phyloP scores from a whole-genome alignment of 2,329 filamentous ascomycete species.

The Sarocladium oryzae region DNA sequence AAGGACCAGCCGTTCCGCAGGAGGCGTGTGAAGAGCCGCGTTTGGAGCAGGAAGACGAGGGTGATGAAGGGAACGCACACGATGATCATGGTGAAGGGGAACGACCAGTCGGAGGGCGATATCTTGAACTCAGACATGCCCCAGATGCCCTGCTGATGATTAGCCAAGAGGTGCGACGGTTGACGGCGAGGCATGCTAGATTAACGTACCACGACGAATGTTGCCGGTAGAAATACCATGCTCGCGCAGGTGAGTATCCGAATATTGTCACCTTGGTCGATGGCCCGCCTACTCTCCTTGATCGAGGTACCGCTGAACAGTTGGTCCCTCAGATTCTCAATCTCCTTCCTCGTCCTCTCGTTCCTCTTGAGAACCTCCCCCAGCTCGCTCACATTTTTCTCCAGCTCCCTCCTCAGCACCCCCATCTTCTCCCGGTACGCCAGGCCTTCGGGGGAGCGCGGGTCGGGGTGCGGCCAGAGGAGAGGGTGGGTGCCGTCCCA shows the following conservation, averaged over 20 bases:
- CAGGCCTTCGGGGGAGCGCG: constrained; percentile 28
- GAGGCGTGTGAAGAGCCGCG: constrained; percentile 27
- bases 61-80: constrained; percentile 47
- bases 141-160: constrained; percentile 38
- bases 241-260: constrained; percentile 53
- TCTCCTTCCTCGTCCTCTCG: constrained; percentile 46
- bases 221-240: constrained; percentile 55
- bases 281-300: constrained; percentile 52
- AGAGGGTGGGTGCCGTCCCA: constrained; percentile 49
- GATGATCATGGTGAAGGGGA: constrained; percentile 57
- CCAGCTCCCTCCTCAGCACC: constrained; percentile 39
- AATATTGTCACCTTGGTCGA: constrained; percentile 59
- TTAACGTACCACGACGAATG: constrained; percentile 47
- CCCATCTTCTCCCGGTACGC: constrained; percentile 42
- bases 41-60: constrained; percentile 39
- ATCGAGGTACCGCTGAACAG: constrained; percentile 58
- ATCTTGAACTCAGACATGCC: constrained; percentile 43
- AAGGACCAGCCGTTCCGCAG: constrained; percentile 14
- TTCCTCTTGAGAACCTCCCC: constrained; percentile 42
- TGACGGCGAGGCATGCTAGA: background rate
- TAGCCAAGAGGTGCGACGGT: background rate
- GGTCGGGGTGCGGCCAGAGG: constrained; percentile 42
- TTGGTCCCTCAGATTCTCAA: constrained; percentile 51
- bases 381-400: constrained; percentile 44
- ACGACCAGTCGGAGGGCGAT: constrained; percentile 36